Evolutionary conservation across 306 rosid genomes (phyloP), one percentile per base, ranked within the genome.

Genomic region (Gastrolobium villosum): DNA sequence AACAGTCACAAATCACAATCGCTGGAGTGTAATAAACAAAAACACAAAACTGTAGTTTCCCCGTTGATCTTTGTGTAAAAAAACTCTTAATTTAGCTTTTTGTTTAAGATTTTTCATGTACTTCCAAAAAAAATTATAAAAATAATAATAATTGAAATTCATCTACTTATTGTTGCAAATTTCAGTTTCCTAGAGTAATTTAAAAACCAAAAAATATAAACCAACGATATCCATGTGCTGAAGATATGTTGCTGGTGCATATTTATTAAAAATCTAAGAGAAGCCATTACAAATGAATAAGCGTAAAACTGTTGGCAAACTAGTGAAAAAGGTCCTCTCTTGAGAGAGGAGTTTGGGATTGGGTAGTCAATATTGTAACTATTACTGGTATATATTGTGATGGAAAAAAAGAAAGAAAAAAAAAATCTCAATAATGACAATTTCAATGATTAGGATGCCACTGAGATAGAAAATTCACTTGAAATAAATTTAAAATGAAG

Each of bases 151-250:
- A 20, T 20, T 20, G 48, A 56, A 56, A n/a, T 28, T 26, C 6
- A 3, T 60, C 53, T 54, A 61, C 14, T 61, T 54, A 30, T 39
- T 81, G 46, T 49, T 75, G 31, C 41, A 28, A 56, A 15, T 20
- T 20, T 74, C 37, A 36, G 68, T 65, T 74, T 63, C 32, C 26
- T 40, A 13, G 68, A 36, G 43, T 50, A 20, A 32, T 32, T 53
- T 40, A 41, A 82, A 60, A 50, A 56, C 32, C 1, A 14, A 65
- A 56, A 30, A 37, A 64, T 32, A 45, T 6, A 11, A 35, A 55
- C 2, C 9, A 72, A 57, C 46, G 49, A n/a, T 66, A 73, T 65
- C 44, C 53, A 37, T 36, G 20, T 56, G 75, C 84, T 28, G 70
- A 80, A 65, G 48, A 43, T 46, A 72, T 56, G 36, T 41, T 57